Base-by-base conservation (phyloP, 257 asterid genomes). In the Ligustrum vulgare region DNA sequence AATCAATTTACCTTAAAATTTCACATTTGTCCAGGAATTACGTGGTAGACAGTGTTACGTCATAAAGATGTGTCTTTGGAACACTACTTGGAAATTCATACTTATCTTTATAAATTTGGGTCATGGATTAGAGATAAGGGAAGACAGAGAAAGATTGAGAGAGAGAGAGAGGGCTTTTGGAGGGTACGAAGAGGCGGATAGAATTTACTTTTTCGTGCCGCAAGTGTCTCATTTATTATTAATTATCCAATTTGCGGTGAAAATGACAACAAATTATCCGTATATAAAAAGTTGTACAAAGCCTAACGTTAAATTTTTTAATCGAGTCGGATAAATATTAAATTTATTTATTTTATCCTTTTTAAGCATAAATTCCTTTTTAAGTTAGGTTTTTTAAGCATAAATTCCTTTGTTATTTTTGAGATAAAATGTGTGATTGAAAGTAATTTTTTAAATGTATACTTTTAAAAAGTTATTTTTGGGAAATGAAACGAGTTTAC, bases 131-230 rank as follows among this genome's bases (percentile, higher is more conserved):
- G 2, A 39, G 2, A 39, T 20, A 49, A 45, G 34, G 56, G 58
- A 49, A 18, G 63, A 43, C 64, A 67, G 32, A 56, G 22, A 71
- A 71, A 37, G 45, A 51, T 71, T 15, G n/a, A 31, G 6, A 25
- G 36, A 45, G 56, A 73, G 18, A 20, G 41, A 47, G 69, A 82
- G 74, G 87, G 81, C 92, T 73, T 80, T 85, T 82, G 82, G 86
- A 69, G 71, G 15, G 47, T n/a, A 75, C 34, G 37, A 82, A 72
- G 84, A 77, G 90, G 8, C 86, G 68, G 8, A 39, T 33, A 10
- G 9, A 51, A 51, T 51, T 51, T 22, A 16, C 58, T 16, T 13
- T 37, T 3, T 49, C 22, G 16, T 49, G 22, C 2, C 5, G 9
- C 63, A n/a, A n/a, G 63, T n/a, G 22, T n/a, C 6, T n/a, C n/a